These are phyloP conservation scores for Fusarium sp. DNA, from an alignment of 2,329 filamentous ascomycete species.

Conservation along the genomic window DNA sequence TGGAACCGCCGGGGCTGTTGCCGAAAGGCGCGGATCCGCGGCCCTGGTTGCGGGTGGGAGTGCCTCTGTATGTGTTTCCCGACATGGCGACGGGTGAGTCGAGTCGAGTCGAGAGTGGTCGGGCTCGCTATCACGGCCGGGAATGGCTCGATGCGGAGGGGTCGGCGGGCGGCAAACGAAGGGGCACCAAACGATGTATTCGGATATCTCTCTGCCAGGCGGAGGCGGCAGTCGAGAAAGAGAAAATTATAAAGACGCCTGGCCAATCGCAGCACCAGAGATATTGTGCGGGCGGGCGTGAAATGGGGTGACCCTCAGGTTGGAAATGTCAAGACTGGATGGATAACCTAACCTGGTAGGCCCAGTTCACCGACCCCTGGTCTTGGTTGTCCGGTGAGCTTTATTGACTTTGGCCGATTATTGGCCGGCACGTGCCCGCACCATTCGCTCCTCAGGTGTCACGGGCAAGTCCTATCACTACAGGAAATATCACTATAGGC, in stretches of 20 bases:
- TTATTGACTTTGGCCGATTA: conserved; percentile 21
- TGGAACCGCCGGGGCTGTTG: conserved; percentile 72
- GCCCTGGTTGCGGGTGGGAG: conserved; percentile 71
- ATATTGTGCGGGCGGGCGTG: conserved; percentile 38
- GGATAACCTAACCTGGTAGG: conserved; percentile 20
- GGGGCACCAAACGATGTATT: conserved; percentile 20
- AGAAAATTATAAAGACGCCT: conserved; percentile 16
- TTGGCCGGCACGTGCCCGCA: conserved; percentile 15
- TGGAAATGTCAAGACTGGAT: conserved; percentile 29
- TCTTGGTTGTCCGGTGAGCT: conserved; percentile 36
- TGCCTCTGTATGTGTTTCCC: conserved; percentile 75
- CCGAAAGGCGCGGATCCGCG: conserved; percentile 70
- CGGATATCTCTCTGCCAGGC: conserved; percentile 23
- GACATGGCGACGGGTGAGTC: conserved; percentile 58
- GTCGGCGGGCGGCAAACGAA: conserved; percentile 17
- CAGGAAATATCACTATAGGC: neutral
- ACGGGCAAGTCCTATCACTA: neutral
- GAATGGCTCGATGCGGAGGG: conserved; percentile 33
- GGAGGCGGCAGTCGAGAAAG: conserved; percentile 28
- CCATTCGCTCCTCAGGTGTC: neutral
- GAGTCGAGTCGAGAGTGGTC: conserved; percentile 18
- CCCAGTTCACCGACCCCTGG: conserved; percentile 22
- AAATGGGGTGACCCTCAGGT: conserved; percentile 43
- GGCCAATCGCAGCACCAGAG: conserved; percentile 44
- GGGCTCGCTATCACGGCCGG: conserved; percentile 28